Conservation (phyloP, 78 protist species). For the Parvularia atlantis region DNA sequence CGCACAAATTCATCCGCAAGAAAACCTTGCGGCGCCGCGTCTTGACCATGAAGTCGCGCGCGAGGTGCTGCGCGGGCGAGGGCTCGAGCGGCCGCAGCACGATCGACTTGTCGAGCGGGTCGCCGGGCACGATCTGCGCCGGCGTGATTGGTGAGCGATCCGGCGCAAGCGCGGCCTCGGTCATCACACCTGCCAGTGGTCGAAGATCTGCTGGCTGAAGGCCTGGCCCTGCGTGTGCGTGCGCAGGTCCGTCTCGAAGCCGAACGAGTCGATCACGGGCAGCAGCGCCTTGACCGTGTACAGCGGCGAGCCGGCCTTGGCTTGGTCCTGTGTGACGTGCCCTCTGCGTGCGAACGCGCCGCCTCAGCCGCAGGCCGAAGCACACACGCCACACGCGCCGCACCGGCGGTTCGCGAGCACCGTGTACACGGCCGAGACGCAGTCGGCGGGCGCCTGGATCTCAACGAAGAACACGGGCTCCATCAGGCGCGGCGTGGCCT, state of each 20-base stretch:
- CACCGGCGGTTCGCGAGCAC: constrained; percentile 71
- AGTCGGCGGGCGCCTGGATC: constrained; percentile 81
- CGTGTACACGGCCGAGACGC: constrained; percentile 74
- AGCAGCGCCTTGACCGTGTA: constrained; percentile 61
- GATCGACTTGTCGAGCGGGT: constrained; percentile 92
- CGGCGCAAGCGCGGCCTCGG: not conserved
- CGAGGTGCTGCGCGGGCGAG: constrained; percentile 67
- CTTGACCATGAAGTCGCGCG: constrained; percentile 98
- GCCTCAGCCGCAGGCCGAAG: too few relatives aligned
- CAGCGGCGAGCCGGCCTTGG: constrained; percentile 91
- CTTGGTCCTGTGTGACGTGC: constrained; percentile 51
- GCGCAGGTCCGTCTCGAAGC: constrained; percentile 96
- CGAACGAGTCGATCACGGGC: constrained; percentile 96
- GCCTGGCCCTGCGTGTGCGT: constrained; percentile 81
- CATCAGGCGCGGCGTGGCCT: constrained; percentile 93
- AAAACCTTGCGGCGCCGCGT: constrained; percentile 94
- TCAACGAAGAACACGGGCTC: constrained; percentile 92
- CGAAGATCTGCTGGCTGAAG: constrained; percentile 73
- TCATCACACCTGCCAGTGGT: constrained; percentile 75
- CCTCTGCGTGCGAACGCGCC: constrained; percentile 42
- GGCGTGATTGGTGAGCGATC: not conserved
- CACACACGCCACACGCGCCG: too few relatives aligned
- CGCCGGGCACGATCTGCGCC: constrained; percentile 92
- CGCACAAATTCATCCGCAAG: not conserved
- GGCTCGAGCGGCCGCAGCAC: constrained; percentile 81